phyloP scores from a whole-genome alignment of 1,139 yeast species.

The Lodderomyces orthopsilosis region DNA sequence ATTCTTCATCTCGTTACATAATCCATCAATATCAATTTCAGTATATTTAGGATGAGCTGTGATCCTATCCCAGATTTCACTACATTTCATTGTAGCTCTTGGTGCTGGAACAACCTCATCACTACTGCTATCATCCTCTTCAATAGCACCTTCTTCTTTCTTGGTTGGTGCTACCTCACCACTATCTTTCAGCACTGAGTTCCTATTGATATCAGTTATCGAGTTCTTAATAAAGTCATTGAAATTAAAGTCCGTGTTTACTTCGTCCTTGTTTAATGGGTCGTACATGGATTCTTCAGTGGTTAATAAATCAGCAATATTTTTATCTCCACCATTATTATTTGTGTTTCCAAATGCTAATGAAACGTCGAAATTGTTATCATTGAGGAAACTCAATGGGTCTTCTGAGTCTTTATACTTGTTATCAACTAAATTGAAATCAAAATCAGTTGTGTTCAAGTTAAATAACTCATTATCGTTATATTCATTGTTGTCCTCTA shows the following conservation, averaged over 20 bases:
- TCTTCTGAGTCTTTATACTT: constrained; percentile 19
- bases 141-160: constrained; percentile 1
- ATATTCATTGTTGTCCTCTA: constrained; percentile 14
- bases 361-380: constrained; percentile 49
- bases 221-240: constrained; percentile 36
- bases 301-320: constrained; percentile 35
- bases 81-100: constrained; percentile 53
- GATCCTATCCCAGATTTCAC: constrained; percentile 95
- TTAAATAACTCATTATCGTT: constrained; percentile 29
- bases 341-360: constrained; percentile 39
- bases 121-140: constrained; percentile 19
- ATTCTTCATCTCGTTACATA: constrained; percentile 80
- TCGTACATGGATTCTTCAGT: constrained; percentile 73
- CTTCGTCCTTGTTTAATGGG: constrained; percentile 35
- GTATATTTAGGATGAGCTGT: constrained; percentile 92
- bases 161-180: constrained; percentile 13
- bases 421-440: constrained; percentile 17
- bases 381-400: constrained; percentile 47
- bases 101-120: constrained; percentile 35
- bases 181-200: constrained; percentile 4
- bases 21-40: constrained; percentile 88
- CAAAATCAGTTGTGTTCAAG: constrained; percentile 14
- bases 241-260: constrained; percentile 31
- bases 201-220: constrained; percentile 12
- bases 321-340: constrained; percentile 10